Percentiles rank a stretch among this genome's conserved stretches.
Evolutionary conservation across 2,329 filamentous ascomycete genomes (phyloP).

Genomic region (Ascocoryne sarcoides): DNA sequence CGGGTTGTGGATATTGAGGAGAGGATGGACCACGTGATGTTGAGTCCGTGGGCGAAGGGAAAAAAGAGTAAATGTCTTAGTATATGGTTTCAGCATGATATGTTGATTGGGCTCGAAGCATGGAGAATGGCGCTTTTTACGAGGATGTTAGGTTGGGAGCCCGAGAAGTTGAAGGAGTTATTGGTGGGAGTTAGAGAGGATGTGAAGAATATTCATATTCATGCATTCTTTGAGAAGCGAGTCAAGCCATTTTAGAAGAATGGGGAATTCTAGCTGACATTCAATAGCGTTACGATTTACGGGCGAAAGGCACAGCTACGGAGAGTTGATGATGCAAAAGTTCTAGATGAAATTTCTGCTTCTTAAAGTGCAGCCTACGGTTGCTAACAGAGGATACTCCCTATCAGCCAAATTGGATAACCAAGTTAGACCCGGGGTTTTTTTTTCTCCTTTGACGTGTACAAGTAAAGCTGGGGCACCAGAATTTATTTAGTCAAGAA

Average conservation of each 20-base stretch:
- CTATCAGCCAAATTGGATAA: too few species aligned
- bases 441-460: too few species aligned
- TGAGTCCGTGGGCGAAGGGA: conserved; percentile 22
- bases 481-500: too few species aligned
- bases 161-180: conserved; percentile 25
- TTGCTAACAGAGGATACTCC: too few species aligned
- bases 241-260: too few species aligned
- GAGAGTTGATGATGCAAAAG: too few species aligned
- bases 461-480: too few species aligned
- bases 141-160: conserved; percentile 18
- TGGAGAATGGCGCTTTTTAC: conserved; percentile 14
- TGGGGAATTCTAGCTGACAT: too few species aligned
- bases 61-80: conserved; percentile 17
- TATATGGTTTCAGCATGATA: conserved; percentile 17
- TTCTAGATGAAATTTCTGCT: too few species aligned
- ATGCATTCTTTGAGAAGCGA: conserved; percentile 1
- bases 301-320: conserved; percentile 2
- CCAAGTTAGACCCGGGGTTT: too few species aligned
- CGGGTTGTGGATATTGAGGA: conserved; percentile 2
- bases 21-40: conserved; percentile 3
- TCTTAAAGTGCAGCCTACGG: too few species aligned
- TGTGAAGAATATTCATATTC: conserved; percentile 8
- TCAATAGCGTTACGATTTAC: conserved; percentile 3
- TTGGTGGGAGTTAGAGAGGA: conserved; percentile 10
- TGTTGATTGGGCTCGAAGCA: conserved; percentile 13